Evolutionary conservation across 2,329 filamentous ascomycete species (phyloP), one percentile per base, ranked within the genome.

Genomic region (Rutstroemia sydowiana): DNA sequence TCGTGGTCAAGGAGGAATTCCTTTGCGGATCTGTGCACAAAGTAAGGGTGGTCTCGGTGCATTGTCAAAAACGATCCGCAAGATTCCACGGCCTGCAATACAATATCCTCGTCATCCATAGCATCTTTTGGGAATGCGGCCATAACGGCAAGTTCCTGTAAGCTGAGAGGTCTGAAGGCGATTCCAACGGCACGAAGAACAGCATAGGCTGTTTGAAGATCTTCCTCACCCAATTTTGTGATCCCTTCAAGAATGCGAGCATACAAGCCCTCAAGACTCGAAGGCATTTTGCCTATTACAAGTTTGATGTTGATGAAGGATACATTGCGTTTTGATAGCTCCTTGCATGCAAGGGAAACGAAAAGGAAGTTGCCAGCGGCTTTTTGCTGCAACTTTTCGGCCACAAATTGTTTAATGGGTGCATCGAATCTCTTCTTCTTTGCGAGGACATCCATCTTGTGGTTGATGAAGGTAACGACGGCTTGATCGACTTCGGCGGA

Each of bases 61-160:
- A 48, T 26, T 11, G 44, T 41, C n/a, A 52, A 34, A 13, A 52
- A 52, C 23, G 49, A 48, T 36, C 44, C 49, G 34, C 49, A 52
- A 14, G 43, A 23, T 31, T 48, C 49, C 7, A 48, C 16, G 9
- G 43, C 43, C 11, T 52, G 28, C 21, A 47, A 41, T 3, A 52
- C 49, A 9, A 48, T 36, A 6, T 48, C 49, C 31, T 47, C 43
- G 28, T 52, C 45, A 14, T 48, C 44, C 7, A 52, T 48, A 21
- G 43, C 44, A 21, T 34, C 49, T 36, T 26, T 18, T 0, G 43
- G 43, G 36, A 52, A 52, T 18, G 23, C 49, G 14, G 49, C 49
- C 49, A 52, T 48, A 1, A 52, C 49, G n/a, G 49, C 49, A 41
- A 52, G 30, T 28, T 52, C 49, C 18, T 44, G 30, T 28, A 52